Evolutionary conservation across 257 asterid genomes (phyloP).

Genomic region (Solanum virginianum): DNA sequence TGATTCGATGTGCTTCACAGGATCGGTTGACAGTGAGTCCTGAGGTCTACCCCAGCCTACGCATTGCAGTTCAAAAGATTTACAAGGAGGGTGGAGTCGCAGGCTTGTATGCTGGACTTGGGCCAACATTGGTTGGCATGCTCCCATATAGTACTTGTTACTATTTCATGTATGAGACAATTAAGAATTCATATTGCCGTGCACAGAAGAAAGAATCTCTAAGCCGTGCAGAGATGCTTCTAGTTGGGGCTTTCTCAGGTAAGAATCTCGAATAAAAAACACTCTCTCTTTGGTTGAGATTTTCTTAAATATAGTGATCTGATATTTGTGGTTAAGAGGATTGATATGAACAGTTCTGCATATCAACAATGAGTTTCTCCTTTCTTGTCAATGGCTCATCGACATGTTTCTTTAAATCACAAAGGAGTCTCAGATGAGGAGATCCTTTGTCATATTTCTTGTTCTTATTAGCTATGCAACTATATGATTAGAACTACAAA

Average conservation of each 20-base stretch:
- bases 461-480: background rate
- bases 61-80: slow-evolving; percentile 57
- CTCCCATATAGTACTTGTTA: slow-evolving; percentile 94
- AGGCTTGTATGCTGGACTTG: slow-evolving; percentile 64
- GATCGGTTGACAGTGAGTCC: slow-evolving; percentile 87
- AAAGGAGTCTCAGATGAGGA: background rate
- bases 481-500: no score
- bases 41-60: slow-evolving; percentile 61
- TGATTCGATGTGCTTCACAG: slow-evolving; percentile 25
- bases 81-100: slow-evolving; percentile 63
- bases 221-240: slow-evolving; percentile 70
- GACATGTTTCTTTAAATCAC: background rate
- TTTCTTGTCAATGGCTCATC: no score
- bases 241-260: slow-evolving; percentile 96
- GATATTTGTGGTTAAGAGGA: background rate
- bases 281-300: background rate
- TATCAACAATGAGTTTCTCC: background rate
- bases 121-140: slow-evolving; percentile 89
- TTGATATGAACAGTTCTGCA: background rate
- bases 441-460: background rate
- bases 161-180: slow-evolving; percentile 91
- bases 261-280: slow-evolving; percentile 1
- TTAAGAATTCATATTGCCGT: slow-evolving; percentile 75
- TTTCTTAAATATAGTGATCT: background rate
- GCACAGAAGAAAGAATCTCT: slow-evolving; percentile 50